Base-by-base conservation (phyloP, 768 basidiomycete genomes). In the Boletus rubropictus region DNA sequence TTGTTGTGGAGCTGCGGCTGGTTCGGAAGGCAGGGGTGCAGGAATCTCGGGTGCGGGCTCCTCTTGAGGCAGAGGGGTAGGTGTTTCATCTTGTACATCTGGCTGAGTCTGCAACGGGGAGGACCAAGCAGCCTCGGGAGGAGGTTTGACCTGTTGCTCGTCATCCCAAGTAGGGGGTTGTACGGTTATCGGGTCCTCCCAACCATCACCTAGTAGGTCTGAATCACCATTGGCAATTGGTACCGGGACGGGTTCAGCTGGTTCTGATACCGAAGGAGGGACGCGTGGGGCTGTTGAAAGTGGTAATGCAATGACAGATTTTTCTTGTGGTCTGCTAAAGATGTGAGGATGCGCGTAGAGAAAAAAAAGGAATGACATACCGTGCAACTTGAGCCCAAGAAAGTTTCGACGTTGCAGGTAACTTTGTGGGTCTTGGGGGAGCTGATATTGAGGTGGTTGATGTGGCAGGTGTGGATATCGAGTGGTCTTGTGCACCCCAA, bases 341-440 rank as follows among this genome's bases (percentile, higher is more conserved):
- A 21, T n/a, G 10, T 1, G 12, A 25, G 48, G 34, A 54, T 48
- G 40, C 7, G 15, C 4, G 15, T 10, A 35, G 25, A n/a, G 20
- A 35, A 15, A 12, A 36, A 49, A 40, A 5, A 49, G 25, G 22
- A 21, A 49, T 0, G 24, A 31, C 45, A 22, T 28, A 47, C 87
- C 82, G 74, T 52, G 89, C 88, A 61, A 91, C 74, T 58, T 91
- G 85, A 7, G 89, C 89, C 88, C 88, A 91, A 29, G 89, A 89
- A 50, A 86, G 66, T 70, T 89, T 88, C 7, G 85, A 81, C 11
- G 78, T 84, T 24, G 84, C 80, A 35, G 86, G 84, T 10, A 78
- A 72, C 68, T 81, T 86, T 12, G 54, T 47, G 57, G 64, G 53
- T 67, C 74, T 53, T 51, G 34, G 42, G 7, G 54, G 25, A 10